phyloP scores from a whole-genome alignment of 108 stramenopile genomes.

The Pseudonitzschia multiseries region DNA sequence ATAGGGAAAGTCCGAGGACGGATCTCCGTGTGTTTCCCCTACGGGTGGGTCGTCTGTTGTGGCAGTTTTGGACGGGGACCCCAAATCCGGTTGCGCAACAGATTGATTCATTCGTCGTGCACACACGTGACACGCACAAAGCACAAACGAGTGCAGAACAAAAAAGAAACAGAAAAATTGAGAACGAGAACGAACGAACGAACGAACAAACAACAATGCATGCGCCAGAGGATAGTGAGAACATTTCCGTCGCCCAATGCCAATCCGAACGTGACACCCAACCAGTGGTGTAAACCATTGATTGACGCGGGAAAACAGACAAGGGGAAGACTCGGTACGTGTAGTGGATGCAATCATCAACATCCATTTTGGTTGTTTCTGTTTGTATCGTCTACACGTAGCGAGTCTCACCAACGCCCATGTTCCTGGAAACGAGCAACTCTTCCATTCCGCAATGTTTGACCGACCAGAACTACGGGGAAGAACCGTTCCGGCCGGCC shows the following conservation, averaged over 20 bases:
- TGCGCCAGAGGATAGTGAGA: constrained; percentile 54
- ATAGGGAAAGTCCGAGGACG: constrained; percentile 58
- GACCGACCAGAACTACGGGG: constrained; percentile 37
- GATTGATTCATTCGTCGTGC: too few relatives aligned
- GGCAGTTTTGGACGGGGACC: not conserved
- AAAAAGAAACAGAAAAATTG: not conserved
- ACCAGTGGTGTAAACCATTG: constrained; percentile 14
- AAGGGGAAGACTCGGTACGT: not conserved
- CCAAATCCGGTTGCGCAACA: not conserved
- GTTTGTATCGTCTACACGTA: not conserved
- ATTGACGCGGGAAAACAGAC: not conserved
- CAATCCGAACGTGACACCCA: constrained; percentile 67
- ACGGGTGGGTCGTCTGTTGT: not conserved
- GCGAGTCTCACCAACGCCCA: not conserved
- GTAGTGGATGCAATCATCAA: constrained; percentile 15
- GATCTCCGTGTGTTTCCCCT: not conserved
- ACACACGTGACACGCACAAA: too few relatives aligned
- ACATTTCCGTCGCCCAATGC: constrained; percentile 42
- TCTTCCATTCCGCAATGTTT: constrained; percentile 49
- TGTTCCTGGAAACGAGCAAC: not conserved
- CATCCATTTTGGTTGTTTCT: constrained; percentile 13
- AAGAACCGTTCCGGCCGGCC: constrained; percentile 37
- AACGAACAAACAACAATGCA: too few relatives aligned
- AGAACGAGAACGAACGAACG: too few relatives aligned
- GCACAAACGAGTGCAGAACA: not conserved